A percentile compares a stretch with the other conserved stretches of the same genome.
Evolutionary conservation across 2,329 filamentous ascomycete species (phyloP).

Genomic region (Leptosphaerulina australis): DNA sequence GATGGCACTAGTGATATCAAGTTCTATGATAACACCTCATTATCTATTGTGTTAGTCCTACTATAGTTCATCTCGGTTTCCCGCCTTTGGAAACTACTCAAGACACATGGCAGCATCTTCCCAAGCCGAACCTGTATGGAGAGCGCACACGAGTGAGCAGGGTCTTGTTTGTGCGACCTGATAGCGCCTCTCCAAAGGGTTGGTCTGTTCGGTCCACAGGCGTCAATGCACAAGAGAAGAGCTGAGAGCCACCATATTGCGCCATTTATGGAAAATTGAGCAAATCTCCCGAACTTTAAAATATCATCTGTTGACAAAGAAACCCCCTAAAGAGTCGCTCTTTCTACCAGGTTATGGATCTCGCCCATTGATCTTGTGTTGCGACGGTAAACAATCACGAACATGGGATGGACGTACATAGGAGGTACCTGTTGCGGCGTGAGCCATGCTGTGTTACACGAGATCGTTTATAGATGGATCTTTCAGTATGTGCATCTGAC

Average conservation of each 20-base stretch:
- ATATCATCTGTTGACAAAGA: background rate
- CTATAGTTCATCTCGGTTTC: too few species aligned
- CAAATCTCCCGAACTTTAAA: background rate
- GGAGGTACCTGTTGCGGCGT: background rate
- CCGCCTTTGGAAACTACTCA: too few species aligned
- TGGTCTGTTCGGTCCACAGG: background rate
- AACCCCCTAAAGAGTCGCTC: too few species aligned
- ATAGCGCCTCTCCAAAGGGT: background rate
- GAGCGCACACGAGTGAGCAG: background rate
- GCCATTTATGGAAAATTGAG: background rate
- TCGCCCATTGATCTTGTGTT: too few species aligned
- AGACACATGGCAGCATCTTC: too few species aligned
- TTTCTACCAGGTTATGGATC: too few species aligned
- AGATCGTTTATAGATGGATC: background rate
- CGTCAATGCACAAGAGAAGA: background rate
- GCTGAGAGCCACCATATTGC: background rate
- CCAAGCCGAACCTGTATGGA: background rate
- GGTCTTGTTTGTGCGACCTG: slow-evolving; percentile 1
- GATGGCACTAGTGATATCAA: too few species aligned
- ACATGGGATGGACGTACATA: slow-evolving; percentile 2
- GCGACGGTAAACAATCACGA: too few species aligned
- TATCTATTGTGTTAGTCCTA: too few species aligned
- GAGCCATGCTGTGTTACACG: background rate
- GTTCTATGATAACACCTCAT: too few species aligned
- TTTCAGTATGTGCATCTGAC: background rate